Evolutionary conservation across 2,329 filamentous ascomycete species (phyloP).

Genomic region (Leptographium wingfieldii): DNA sequence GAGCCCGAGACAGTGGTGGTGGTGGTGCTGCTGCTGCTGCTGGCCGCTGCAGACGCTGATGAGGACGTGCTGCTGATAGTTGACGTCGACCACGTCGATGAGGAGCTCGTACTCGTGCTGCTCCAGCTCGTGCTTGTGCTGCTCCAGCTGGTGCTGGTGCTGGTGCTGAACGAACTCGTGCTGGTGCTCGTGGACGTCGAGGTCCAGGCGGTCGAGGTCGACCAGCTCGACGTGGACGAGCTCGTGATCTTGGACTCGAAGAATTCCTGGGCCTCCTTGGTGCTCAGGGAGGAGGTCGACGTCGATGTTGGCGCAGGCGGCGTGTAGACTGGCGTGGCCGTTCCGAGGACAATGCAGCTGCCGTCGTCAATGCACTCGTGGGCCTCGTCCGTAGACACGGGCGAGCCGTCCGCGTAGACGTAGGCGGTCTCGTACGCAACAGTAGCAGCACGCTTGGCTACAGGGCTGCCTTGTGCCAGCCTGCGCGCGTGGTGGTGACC

Average conservation of each 20-base stretch:
- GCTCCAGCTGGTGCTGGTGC: constrained; percentile 10
- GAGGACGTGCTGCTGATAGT: background rate
- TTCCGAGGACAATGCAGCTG: constrained; percentile 53
- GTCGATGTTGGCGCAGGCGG: constrained; percentile 22
- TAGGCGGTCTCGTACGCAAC: constrained; percentile 47
- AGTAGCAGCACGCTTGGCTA: constrained; percentile 34
- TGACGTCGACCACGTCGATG: constrained; percentile 51
- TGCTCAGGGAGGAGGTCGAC: constrained; percentile 12
- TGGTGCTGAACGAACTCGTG: constrained; percentile 43
- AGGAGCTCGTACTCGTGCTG: constrained; percentile 47
- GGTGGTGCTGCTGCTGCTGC: background rate
- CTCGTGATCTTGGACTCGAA: constrained; percentile 29
- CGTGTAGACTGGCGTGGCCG: constrained; percentile 26
- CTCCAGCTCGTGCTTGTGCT: background rate
- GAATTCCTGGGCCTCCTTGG: constrained; percentile 31
- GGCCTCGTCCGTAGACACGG: constrained; percentile 51
- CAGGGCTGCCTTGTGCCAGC: constrained; percentile 6
- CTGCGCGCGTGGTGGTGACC: constrained; percentile 32
- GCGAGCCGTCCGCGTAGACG: constrained; percentile 48
- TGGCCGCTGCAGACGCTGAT: background rate
- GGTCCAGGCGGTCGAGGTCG: constrained; percentile 12
- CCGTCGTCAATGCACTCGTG: constrained; percentile 60
- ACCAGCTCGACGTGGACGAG: constrained; percentile 15
- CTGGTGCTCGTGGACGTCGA: constrained; percentile 24
- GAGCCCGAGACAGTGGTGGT: constrained; percentile 31